Base-by-base conservation (phyloP, 192 early-diverging fungal species). In the Dissophora globulifera region DNA sequence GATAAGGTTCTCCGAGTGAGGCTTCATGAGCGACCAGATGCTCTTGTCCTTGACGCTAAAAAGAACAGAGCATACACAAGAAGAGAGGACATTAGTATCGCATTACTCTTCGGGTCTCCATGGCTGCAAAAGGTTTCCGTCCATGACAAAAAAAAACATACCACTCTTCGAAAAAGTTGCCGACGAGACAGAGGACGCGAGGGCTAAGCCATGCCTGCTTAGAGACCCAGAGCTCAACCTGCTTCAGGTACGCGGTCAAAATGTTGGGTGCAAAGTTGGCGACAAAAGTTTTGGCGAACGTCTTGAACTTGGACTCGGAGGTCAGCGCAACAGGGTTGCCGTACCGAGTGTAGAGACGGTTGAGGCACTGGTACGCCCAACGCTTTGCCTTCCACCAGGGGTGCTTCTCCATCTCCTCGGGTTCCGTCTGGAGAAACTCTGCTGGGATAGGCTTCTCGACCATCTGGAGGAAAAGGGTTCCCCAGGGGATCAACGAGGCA, bases 371-470 rank as follows among this genome's bases (percentile, higher is more conserved):
- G 66, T 90, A 90, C 11, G 96, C 91, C 96, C 97, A 97, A 76
- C 97, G 98, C 80, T 96, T 97, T 41, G 91, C 91, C 83, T 96
- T 95, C 91, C 92, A 95, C 84, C 88, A 94, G 9, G 91, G 91
- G 79, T 92, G 88, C 66, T 90, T 90, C 54, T 93, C 93, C 30
- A 89, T 78, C 30, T 95, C 94, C 49, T 93, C 90, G 3, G 78
- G 64, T 46, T 89, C 86, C 45, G 80, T 79, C 22, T 88, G 86
- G 16, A 91, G 82, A 6, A 83, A 84, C 23, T 82, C 80, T 4
- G 61, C 49, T 4, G 87, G 87, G 22, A 90, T 83, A 32, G 84
- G 83, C 78, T 88, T 90, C 33, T 88, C 88, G 30, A 94, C 81
- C 79, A 95, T 80, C 66, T 94, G 88, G n/a, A 97, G 80, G 69